Percentiles rank a stretch among this genome's conserved stretches.
Conservation (phyloP, 2,329 filamentous ascomycete genomes). For the Venturia aucupariae region DNA sequence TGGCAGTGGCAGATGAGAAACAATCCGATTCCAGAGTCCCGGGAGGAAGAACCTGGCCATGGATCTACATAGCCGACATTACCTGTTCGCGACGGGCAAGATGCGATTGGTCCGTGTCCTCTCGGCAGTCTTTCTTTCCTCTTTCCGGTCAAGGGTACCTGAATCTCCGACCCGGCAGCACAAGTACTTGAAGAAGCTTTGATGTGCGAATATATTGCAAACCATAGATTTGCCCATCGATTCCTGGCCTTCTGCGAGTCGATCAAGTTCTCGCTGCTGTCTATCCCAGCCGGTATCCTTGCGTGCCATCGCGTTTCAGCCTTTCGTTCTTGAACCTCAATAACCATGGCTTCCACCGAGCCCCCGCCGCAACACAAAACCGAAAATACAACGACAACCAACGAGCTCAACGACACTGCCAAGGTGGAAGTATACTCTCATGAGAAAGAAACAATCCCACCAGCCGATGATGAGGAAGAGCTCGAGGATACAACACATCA, state of each 20-base stretch:
- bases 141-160: not conserved
- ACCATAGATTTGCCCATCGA: not conserved
- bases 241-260: not conserved
- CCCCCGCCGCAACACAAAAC: not conserved
- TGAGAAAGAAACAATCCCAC: not conserved
- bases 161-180: not conserved
- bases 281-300: not conserved
- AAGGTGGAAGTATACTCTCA: not conserved
- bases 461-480: not conserved
- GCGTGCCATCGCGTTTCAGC: not conserved
- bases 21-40: not conserved
- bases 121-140: not conserved
- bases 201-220: not conserved
- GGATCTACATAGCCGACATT: not conserved
- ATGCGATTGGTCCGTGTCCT: not conserved
- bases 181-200: not conserved
- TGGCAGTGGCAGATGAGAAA: too few species aligned
- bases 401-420: not conserved
- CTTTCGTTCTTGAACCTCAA: too few species aligned
- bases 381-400: not conserved
- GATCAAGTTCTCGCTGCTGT: not conserved
- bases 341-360: not conserved
- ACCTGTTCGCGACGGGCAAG: not conserved
- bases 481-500: conserved; percentile 20
- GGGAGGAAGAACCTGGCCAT: not conserved